phyloP scores from a whole-genome alignment of 2,329 filamentous ascomycete genomes.

The Pezicula neosporulosa region DNA sequence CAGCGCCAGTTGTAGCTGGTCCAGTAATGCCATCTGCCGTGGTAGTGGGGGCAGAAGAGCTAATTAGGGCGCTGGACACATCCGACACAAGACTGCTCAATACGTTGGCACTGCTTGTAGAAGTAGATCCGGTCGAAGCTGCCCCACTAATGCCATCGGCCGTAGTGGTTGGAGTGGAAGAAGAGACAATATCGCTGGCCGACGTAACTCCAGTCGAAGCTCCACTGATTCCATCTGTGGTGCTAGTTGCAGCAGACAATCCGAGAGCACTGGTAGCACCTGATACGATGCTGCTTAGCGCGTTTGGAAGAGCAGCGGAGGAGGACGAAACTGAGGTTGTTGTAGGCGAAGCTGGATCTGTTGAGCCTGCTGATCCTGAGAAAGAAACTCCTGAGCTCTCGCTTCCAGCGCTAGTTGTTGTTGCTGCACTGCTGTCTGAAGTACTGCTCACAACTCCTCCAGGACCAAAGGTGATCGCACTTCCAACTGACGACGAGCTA shows the following conservation, averaged over 20 bases:
- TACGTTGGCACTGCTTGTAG: background rate
- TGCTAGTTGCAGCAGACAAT: background rate
- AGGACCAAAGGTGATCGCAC: slow-evolving; percentile 25
- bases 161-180: background rate
- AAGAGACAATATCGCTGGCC: background rate
- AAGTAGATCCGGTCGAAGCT: background rate
- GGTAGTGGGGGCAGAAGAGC: background rate
- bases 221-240: background rate
- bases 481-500: slow-evolving; percentile 8
- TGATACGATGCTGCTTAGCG: background rate
- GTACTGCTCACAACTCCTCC: slow-evolving; percentile 23
- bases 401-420: slow-evolving; percentile 8
- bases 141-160: background rate
- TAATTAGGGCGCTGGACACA: background rate
- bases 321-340: background rate
- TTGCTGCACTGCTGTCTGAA: background rate
- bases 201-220: background rate
- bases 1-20: too few relatives aligned
- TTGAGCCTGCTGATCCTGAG: slow-evolving; percentile 4
- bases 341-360: slow-evolving; percentile 3
- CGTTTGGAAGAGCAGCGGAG: background rate
- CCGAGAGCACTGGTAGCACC: background rate
- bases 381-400: slow-evolving; percentile 11
- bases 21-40: background rate
- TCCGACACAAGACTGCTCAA: background rate